Conservation (phyloP, 306 rosid species). For the Glycine latifolia region DNA sequence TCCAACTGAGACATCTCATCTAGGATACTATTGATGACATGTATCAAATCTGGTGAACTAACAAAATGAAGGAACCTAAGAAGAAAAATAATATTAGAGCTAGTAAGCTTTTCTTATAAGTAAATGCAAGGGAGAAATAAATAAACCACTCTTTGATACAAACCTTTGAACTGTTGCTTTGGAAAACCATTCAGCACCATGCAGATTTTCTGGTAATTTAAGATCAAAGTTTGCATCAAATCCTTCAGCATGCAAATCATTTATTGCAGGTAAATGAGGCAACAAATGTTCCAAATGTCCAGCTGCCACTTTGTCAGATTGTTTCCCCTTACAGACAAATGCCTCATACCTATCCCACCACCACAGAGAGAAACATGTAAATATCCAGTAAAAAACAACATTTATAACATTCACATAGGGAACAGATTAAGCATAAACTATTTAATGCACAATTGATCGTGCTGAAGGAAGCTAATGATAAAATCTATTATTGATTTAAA, state of each 20-base stretch:
- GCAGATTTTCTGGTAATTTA: slow-evolving; percentile 61
- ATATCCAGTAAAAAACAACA: slow-evolving; percentile 32
- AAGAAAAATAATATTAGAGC: slow-evolving; percentile 44
- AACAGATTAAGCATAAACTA: slow-evolving; percentile 33
- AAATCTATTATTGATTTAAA: neutral
- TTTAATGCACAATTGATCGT: slow-evolving; percentile 1
- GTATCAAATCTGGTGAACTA: slow-evolving; percentile 66
- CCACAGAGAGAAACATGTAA: slow-evolving; percentile 34
- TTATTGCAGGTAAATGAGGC: slow-evolving; percentile 73
- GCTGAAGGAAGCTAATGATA: slow-evolving; percentile 15
- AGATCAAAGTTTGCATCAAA: slow-evolving; percentile 68
- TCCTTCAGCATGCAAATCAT: slow-evolving; percentile 63
- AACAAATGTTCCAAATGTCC: slow-evolving; percentile 74
- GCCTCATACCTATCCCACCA: slow-evolving; percentile 72
- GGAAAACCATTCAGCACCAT: slow-evolving; percentile 78
- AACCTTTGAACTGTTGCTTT: slow-evolving; percentile 85
- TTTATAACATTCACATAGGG: slow-evolving; percentile 7
- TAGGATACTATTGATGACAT: slow-evolving; percentile 51
- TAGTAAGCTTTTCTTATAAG: slow-evolving; percentile 7
- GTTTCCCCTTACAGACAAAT: slow-evolving; percentile 58
- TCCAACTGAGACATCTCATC: slow-evolving; percentile 91
- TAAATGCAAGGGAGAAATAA: slow-evolving; percentile 35
- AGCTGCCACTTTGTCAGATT: slow-evolving; percentile 61
- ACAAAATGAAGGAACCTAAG: slow-evolving; percentile 76
- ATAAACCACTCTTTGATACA: slow-evolving; percentile 40